phyloP scores from a whole-genome alignment of 805 yeast genomes.

The Cyberlindnera suaveolens region DNA sequence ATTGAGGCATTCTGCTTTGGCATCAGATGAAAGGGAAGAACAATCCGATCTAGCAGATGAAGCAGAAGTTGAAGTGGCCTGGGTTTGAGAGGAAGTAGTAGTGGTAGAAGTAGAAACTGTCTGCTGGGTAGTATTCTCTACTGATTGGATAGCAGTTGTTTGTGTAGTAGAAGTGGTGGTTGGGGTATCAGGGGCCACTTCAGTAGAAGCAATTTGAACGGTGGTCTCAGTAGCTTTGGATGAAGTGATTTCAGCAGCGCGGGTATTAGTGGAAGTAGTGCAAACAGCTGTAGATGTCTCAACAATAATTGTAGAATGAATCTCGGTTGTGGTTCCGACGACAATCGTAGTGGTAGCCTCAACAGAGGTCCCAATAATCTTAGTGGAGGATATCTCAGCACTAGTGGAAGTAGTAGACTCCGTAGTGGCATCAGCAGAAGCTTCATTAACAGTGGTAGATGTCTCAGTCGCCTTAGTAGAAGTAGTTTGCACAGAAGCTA shows the following conservation, averaged over 20 bases:
- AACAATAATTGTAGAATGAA: no score
- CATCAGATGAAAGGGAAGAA: constrained; percentile 31
- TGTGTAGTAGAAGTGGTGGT: not conserved
- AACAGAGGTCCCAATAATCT: not conserved
- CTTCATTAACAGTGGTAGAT: no score
- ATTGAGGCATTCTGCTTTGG: constrained; percentile 40
- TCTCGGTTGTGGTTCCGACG: not conserved
- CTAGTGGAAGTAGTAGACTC: not conserved
- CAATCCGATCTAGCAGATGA: constrained; percentile 23
- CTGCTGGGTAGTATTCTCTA: no score
- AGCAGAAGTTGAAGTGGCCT: constrained; percentile 2
- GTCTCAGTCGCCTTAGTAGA: not conserved
- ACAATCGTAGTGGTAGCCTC: not conserved
- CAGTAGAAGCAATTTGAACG: not conserved
- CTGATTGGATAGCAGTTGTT: no score
- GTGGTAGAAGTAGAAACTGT: not conserved
- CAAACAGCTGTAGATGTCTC: no score
- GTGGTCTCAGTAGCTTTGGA: no score
- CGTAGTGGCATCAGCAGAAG: not conserved
- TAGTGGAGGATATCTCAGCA: not conserved
- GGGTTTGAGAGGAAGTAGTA: not conserved
- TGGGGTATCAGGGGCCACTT: not conserved
- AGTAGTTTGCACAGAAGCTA: not conserved
- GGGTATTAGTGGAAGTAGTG: no score
- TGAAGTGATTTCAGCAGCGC: no score